Evolutionary conservation across 148 eudicot species (phyloP).

Genomic region (Rhododendron ovatum): DNA sequence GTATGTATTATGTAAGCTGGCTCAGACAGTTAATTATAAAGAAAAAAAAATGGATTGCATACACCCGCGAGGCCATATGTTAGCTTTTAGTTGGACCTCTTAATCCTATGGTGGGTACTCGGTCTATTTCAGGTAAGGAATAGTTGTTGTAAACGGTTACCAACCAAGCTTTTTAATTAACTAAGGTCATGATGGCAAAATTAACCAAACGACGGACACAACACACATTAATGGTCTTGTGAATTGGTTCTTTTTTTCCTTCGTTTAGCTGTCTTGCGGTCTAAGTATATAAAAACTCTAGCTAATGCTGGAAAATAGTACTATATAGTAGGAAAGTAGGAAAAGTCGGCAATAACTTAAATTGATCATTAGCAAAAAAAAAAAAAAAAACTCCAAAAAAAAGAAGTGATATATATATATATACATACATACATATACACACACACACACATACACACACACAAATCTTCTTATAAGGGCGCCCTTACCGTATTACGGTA

Average conservation of each 20-base stretch:
- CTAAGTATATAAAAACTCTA: background rate
- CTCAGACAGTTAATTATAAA: too few species aligned
- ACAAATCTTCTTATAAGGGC: too few species aligned
- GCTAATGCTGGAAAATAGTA: background rate
- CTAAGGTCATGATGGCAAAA: constrained; percentile 3
- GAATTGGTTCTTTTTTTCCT: background rate
- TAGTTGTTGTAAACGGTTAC: constrained; percentile 29
- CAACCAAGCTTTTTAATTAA: background rate
- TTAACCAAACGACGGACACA: constrained; percentile 3
- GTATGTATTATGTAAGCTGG: too few species aligned
- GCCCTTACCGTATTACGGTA: too few species aligned
- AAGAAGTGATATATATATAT: background rate
- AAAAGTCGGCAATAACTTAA: background rate
- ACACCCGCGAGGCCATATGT: background rate
- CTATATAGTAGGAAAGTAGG: background rate
- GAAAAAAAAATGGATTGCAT: background rate
- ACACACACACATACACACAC: too few species aligned
- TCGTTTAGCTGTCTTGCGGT: constrained; percentile 13
- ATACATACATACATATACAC: too few species aligned
- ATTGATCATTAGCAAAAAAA: background rate
- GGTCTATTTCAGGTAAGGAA: constrained; percentile 23
- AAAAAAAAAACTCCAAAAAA: too few species aligned
- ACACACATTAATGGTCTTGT: background rate
- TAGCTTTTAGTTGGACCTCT: background rate
- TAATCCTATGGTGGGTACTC: constrained; percentile 11